Percentiles rank a stretch among this genome's conserved stretches.
Evolutionary conservation across 306 rosid genomes (phyloP).

Genomic region (Canavalia ensiformis): DNA sequence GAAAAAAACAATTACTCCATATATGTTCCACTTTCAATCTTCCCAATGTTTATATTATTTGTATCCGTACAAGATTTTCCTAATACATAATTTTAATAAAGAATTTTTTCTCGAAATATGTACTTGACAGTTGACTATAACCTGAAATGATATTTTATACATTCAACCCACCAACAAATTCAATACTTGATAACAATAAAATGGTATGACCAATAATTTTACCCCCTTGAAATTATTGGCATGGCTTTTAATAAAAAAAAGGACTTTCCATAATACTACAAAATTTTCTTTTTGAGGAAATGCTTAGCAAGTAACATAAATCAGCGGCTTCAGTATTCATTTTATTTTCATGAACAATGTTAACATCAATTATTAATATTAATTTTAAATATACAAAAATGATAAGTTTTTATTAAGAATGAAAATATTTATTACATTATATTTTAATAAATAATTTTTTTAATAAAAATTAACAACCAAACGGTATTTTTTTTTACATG

Average conservation of each 20-base stretch:
- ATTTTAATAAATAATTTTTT: too few relatives aligned
- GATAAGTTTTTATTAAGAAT: too few relatives aligned
- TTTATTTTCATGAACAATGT: too few relatives aligned
- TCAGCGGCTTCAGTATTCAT: conserved; percentile 1
- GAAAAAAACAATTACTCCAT: not conserved
- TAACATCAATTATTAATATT: too few relatives aligned
- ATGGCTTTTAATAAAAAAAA: conserved; percentile 6
- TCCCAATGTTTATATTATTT: not conserved
- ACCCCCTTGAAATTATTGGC: conserved; percentile 33
- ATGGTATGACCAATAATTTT: conserved; percentile 3
- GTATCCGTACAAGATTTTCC: not conserved
- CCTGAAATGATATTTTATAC: not conserved
- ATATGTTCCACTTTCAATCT: not conserved
- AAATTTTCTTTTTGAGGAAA: not conserved
- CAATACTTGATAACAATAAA: not conserved
- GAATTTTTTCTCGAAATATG: not conserved
- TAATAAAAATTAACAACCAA: too few relatives aligned
- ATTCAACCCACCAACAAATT: not conserved
- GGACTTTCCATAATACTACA: not conserved
- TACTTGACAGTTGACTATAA: conserved; percentile 20
- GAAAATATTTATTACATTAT: too few relatives aligned
- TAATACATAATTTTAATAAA: not conserved
- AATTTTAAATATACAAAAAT: too few relatives aligned
- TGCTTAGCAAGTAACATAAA: not conserved
- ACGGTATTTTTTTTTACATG: not conserved